Percentiles rank a stretch among this genome's conserved stretches.
phyloP scores from a whole-genome alignment of 164 flowering plant species.

The Umbilicus rupestris region DNA sequence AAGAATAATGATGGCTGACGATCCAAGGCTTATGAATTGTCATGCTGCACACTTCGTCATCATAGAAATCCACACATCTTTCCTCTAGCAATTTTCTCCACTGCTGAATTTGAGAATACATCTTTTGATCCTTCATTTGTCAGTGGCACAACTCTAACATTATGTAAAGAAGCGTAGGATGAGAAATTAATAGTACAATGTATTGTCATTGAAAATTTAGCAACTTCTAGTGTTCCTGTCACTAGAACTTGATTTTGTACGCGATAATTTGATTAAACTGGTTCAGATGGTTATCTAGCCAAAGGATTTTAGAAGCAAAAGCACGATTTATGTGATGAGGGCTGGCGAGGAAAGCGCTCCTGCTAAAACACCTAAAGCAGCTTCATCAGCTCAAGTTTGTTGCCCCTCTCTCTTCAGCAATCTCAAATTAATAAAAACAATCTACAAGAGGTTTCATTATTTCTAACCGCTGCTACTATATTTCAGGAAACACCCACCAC shows the following conservation, averaged over 20 bases:
- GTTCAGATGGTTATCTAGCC: neutral
- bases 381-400: conserved; percentile 2
- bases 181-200: no score
- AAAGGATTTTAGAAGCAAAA: neutral
- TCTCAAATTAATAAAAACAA: conserved; percentile 18
- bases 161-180: no score
- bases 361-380: neutral
- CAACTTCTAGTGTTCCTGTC: no score
- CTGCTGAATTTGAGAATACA: no score
- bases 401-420: neutral
- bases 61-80: no score
- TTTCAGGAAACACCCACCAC: conserved; percentile 8
- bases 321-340: conserved; percentile 22
- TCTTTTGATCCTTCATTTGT: no score
- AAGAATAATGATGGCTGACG: neutral
- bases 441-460: neutral
- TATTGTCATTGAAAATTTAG: no score
- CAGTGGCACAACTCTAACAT: no score
- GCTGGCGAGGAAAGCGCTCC: conserved; percentile 3
- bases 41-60: neutral
- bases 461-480: neutral
- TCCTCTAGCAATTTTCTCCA: no score
- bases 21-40: neutral
- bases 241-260: neutral
- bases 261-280: neutral